These are phyloP conservation scores for Aureobasidium sp. DNA, from an alignment of 2,329 filamentous ascomycete genomes.

Conservation along the genomic window DNA sequence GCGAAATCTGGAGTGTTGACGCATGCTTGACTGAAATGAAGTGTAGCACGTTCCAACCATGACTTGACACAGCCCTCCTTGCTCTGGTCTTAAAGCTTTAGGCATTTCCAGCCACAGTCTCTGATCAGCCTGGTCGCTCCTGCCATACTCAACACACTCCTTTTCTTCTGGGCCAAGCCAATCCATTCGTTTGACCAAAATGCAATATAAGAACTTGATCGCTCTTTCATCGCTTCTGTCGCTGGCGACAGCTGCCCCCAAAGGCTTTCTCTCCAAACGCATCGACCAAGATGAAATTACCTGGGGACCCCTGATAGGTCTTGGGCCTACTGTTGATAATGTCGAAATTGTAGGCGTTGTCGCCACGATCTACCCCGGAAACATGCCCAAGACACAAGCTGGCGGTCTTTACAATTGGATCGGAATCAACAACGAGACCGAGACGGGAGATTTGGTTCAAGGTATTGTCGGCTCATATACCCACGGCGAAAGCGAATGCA, in stretches of 20 bases:
- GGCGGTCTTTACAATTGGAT: constrained; percentile 22
- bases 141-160: not conserved
- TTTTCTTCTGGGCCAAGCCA: not conserved
- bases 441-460: constrained; percentile 20
- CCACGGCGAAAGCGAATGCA: constrained; percentile 18
- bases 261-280: not conserved
- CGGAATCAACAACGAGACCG: constrained; percentile 19
- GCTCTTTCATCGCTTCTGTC: constrained; percentile 3
- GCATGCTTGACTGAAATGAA: not conserved
- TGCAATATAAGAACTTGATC: not conserved
- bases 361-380: constrained; percentile 22
- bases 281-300: constrained; percentile 1
- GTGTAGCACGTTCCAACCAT: not conserved
- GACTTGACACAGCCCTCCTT: not conserved
- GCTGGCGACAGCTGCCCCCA: constrained; percentile 1
- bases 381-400: constrained; percentile 19
- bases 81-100: not conserved
- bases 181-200: not conserved
- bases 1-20: not conserved
- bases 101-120: not conserved
- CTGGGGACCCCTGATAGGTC: constrained; percentile 20
- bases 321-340: constrained; percentile 18
- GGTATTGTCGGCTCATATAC: constrained; percentile 17
- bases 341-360: constrained; percentile 17
- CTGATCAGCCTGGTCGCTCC: not conserved